A percentile compares a stretch with the other conserved stretches of the same genome.
Evolutionary conservation across 2,329 filamentous ascomycete genomes (phyloP).

Genomic region (Emergomyces pasteurianus): DNA sequence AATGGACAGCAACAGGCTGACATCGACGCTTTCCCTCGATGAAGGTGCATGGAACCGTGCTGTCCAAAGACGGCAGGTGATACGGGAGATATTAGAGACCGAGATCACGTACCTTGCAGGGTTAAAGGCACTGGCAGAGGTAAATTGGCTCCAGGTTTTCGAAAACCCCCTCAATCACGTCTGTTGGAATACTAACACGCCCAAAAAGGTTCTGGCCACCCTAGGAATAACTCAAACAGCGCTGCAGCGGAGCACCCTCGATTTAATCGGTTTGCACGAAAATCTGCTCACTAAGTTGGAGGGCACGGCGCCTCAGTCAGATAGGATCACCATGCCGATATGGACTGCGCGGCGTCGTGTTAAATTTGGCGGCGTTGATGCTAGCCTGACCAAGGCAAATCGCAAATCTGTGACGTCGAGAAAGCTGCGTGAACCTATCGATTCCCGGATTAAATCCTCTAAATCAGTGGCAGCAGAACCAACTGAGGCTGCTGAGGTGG

Average conservation of each 20-base stretch:
- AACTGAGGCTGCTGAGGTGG: conserved; percentile 42
- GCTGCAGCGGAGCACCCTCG: conserved; percentile 66
- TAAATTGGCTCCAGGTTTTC: conserved; percentile 31
- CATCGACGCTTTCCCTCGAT: conserved; percentile 44
- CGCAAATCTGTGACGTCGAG: conserved; percentile 7
- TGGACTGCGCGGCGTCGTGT: conserved; percentile 28
- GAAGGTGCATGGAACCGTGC: conserved; percentile 59
- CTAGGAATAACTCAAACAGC: conserved; percentile 60
- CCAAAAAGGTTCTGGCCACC: conserved; percentile 55
- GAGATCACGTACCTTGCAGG: conserved; percentile 85
- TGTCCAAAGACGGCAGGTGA: conserved; percentile 60
- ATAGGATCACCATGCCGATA: conserved; percentile 5
- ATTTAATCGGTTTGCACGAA: conserved; percentile 74
- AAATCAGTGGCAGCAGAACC: conserved; percentile 39
- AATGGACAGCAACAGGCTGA: conserved; percentile 43
- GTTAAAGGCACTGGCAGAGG: conserved; percentile 74
- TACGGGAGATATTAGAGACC: conserved; percentile 75
- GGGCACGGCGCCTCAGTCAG: conserved; percentile 44
- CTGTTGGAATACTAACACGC: neutral
- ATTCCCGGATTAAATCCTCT: conserved; percentile 23
- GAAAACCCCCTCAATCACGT: neutral
- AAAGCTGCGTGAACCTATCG: conserved; percentile 19
- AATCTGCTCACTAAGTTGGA: conserved; percentile 66
- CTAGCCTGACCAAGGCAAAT: conserved; percentile 1
- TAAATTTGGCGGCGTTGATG: conserved; percentile 38